Conservation (phyloP, 1,139 yeast genomes). For the Taiozyma sp. region DNA sequence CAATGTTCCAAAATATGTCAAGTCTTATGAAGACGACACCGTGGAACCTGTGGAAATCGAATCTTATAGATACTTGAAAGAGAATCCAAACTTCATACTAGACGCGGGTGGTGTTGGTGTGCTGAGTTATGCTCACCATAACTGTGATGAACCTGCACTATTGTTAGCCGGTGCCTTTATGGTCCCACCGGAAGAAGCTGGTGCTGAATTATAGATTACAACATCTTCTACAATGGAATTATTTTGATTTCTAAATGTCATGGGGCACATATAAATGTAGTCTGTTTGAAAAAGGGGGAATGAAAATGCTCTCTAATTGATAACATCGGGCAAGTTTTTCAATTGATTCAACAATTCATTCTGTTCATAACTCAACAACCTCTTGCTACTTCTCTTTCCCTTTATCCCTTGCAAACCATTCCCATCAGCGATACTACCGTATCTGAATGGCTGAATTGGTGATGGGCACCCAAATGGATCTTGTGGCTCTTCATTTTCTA, state of each 20-base stretch:
- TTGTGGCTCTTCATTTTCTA: not conserved
- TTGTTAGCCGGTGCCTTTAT: constrained; percentile 74
- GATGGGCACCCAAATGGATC: not conserved
- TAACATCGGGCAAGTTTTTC: constrained; percentile 19
- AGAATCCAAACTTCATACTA: constrained; percentile 73
- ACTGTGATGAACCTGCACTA: constrained; percentile 80
- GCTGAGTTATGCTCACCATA: constrained; percentile 81
- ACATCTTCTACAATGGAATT: not conserved
- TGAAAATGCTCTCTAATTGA: not conserved
- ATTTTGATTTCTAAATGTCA: not conserved
- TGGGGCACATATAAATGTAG: not conserved
- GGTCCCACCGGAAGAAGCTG: constrained; percentile 52
- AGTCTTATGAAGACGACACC: constrained; percentile 25
- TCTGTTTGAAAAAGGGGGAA: not conserved
- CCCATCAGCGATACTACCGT: constrained; percentile 13
- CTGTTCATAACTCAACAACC: constrained; percentile 45
- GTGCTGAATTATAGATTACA: not conserved
- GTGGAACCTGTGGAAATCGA: constrained; percentile 28
- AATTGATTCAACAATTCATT: constrained; percentile 40
- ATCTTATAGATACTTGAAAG: constrained; percentile 28
- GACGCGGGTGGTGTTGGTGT: constrained; percentile 98
- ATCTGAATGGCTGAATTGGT: constrained; percentile 8
- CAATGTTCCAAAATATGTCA: constrained; percentile 12
- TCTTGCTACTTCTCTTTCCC: constrained; percentile 16
- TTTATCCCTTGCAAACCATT: constrained; percentile 2